Conservation (phyloP, 106 monocot genomes). For the Platanthera zijinensis region DNA sequence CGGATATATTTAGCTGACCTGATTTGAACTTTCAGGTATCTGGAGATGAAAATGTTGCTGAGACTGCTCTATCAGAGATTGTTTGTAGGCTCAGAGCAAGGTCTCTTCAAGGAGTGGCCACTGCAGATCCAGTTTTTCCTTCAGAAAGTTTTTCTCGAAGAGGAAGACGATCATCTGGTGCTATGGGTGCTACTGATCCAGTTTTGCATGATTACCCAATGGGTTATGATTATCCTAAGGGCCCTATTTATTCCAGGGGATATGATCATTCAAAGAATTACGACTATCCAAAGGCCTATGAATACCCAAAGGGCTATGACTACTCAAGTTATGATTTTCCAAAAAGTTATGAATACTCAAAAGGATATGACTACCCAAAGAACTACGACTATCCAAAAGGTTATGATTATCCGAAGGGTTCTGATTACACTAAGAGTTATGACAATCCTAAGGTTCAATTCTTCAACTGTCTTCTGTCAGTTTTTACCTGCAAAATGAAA, state of each 20-base stretch:
- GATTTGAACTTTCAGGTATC: conserved; percentile 2
- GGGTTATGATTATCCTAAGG: conserved; percentile 9
- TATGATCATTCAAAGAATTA: neutral
- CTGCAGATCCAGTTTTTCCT: neutral
- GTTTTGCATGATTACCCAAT: neutral
- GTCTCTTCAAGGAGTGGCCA: neutral
- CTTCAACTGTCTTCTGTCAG: neutral
- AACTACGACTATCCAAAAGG: neutral
- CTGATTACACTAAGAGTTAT: no score
- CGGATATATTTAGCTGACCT: neutral
- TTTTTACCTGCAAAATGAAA: neutral
- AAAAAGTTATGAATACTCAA: conserved; percentile 3
- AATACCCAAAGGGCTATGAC: neutral
- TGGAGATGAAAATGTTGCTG: conserved; percentile 5
- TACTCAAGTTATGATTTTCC: conserved; percentile 1
- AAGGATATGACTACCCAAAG: neutral
- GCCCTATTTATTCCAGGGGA: neutral
- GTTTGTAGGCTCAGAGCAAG: conserved; percentile 6
- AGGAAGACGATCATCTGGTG: conserved; percentile 1
- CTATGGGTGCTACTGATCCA: neutral
- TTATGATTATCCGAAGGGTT: neutral
- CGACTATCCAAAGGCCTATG: conserved; percentile 3
- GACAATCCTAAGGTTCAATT: conserved; percentile 6
- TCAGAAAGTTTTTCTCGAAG: conserved; percentile 7
- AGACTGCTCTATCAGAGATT: conserved; percentile 7